Evolutionary conservation across 495 filamentous ascomycete species (phyloP).

Genomic region (Acidomyces sp.): DNA sequence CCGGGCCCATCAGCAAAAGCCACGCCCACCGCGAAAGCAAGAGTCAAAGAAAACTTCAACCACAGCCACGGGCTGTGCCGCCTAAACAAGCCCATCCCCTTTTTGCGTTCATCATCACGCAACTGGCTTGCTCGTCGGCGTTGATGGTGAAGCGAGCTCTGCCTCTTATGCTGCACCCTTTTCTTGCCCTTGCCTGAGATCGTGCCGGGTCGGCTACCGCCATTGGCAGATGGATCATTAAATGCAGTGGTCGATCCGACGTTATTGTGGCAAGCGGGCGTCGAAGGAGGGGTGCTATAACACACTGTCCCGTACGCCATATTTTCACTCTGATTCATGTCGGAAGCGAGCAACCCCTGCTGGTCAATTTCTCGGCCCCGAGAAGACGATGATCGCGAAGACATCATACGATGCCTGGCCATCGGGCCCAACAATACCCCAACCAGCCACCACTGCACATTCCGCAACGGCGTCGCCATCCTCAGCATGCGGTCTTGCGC

Average conservation of each 20-base stretch:
- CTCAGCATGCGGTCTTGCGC: conserved; percentile 8
- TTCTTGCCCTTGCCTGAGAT: conserved; percentile 3
- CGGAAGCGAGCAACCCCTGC: conserved; percentile 1
- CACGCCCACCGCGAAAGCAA: conserved; percentile 18
- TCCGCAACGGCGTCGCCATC: conserved; percentile 11
- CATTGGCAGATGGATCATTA: neutral
- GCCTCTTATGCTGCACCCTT: no score
- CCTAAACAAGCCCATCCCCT: neutral
- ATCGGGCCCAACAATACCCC: conserved; percentile 16
- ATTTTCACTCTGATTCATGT: no score
- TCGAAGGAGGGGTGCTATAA: neutral
- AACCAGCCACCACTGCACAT: conserved; percentile 19
- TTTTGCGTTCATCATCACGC: neutral
- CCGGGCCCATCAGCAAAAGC: conserved; percentile 17
- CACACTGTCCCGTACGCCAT: no score
- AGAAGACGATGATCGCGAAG: neutral
- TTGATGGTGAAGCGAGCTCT: no score
- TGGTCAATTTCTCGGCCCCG: neutral
- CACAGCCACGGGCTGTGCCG: conserved; percentile 18
- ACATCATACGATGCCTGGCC: conserved; percentile 2
- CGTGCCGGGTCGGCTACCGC: neutral
- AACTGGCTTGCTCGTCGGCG: neutral
- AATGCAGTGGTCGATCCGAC: conserved; percentile 2
- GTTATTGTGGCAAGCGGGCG: no score
- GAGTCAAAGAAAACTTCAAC: conserved; percentile 15